These are phyloP conservation scores for Lachancea quebecensis DNA, from an alignment of 805 yeast species.

Conservation along the genomic window DNA sequence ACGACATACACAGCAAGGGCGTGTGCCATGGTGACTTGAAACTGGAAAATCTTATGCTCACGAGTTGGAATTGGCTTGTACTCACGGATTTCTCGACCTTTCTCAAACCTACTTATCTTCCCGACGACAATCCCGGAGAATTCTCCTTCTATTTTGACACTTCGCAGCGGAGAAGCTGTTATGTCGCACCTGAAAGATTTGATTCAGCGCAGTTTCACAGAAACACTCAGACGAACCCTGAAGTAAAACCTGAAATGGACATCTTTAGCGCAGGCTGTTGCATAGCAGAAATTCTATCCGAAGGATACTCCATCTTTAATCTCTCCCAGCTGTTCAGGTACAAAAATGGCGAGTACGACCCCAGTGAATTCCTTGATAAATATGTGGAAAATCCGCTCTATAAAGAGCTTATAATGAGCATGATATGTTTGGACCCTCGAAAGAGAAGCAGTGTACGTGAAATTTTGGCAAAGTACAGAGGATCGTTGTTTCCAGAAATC, in stretches of 20 bases:
- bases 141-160: constrained; percentile 90
- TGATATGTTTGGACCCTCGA: constrained; percentile 59
- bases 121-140: constrained; percentile 90
- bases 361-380: constrained; percentile 28
- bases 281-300: constrained; percentile 80
- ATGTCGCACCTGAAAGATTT: constrained; percentile 92
- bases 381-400: constrained; percentile 47
- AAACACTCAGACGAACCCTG: constrained; percentile 11
- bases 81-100: constrained; percentile 71
- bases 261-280: constrained; percentile 80
- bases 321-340: constrained; percentile 82
- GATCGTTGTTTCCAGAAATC: constrained; percentile 52
- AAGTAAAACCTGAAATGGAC: constrained; percentile 64
- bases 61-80: constrained; percentile 83
- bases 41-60: constrained; percentile 78
- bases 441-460: constrained; percentile 50
- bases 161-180: constrained; percentile 78
- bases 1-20: constrained; percentile 52
- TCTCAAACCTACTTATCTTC: constrained; percentile 76
- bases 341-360: constrained; percentile 58
- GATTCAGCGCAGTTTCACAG: constrained; percentile 19
- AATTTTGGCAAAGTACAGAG: constrained; percentile 45
- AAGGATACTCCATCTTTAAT: constrained; percentile 82
- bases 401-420: constrained; percentile 48
- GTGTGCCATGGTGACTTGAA: constrained; percentile 88